These are phyloP conservation scores for Meredithiella fracta DNA, from an alignment of 2,329 filamentous ascomycete species.

Conservation along the genomic window DNA sequence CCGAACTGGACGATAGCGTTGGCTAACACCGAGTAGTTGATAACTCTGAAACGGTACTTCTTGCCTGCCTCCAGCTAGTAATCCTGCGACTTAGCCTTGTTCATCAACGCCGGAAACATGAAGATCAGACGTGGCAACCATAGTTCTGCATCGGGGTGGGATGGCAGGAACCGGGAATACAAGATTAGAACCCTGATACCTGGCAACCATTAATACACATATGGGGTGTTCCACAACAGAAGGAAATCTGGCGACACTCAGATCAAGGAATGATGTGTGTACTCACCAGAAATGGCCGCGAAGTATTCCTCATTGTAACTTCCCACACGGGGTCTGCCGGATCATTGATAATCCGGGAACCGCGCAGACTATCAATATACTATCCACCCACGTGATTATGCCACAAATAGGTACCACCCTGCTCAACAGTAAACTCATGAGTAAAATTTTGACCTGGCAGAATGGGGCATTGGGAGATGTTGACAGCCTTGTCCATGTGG, in stretches of 20 bases:
- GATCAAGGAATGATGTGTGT: no score
- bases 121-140: background rate
- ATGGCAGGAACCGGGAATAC: background rate
- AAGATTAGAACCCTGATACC: no score
- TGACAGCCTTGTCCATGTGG: conserved; percentile 42
- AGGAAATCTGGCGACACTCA: no score
- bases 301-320: conserved; percentile 36
- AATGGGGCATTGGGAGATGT: conserved; percentile 38
- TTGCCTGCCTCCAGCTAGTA: conserved; percentile 12
- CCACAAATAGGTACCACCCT: conserved; percentile 32
- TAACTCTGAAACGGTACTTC: conserved; percentile 31
- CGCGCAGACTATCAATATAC: conserved; percentile 42
- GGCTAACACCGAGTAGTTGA: conserved; percentile 30
- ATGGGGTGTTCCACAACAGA: background rate
- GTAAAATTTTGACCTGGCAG: conserved; percentile 34
- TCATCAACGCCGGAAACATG: conserved; percentile 27
- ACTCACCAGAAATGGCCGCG: conserved; percentile 28
- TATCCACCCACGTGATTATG: conserved; percentile 24
- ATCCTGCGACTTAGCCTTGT: conserved; percentile 26
- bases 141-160: background rate
- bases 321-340: conserved; percentile 29
- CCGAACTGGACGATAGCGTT: conserved; percentile 29
- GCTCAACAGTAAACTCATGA: conserved; percentile 34
- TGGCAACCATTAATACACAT: no score
- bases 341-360: conserved; percentile 37